Conservation (phyloP, 2,329 filamentous ascomycete species). For the Gaeumannomyces tritici region DNA sequence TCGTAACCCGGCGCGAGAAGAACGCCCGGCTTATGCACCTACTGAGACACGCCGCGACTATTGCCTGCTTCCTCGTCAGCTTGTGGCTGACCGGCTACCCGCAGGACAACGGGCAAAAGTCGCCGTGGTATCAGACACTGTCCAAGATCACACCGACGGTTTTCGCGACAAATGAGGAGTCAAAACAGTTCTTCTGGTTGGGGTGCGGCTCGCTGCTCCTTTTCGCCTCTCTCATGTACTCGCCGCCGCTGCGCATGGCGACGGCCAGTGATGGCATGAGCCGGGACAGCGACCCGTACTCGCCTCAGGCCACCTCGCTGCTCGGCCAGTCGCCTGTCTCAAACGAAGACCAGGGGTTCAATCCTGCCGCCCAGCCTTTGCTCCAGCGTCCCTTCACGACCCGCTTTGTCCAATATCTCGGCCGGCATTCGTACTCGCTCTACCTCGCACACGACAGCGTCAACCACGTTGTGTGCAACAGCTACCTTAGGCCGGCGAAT, state of each 20-base stretch:
- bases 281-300: slow-evolving; percentile 3
- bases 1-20: no score
- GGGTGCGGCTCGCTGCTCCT: slow-evolving; percentile 20
- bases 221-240: slow-evolving; percentile 22
- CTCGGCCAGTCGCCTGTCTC: no score
- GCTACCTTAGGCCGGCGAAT: slow-evolving; percentile 15
- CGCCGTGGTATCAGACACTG: no score
- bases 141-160: no score
- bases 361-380: slow-evolving; percentile 41
- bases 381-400: slow-evolving; percentile 49
- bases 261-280: slow-evolving; percentile 25
- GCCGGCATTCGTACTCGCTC: slow-evolving; percentile 50
- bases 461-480: slow-evolving; percentile 25
- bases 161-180: no score
- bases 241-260: slow-evolving; percentile 16
- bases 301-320: no score
- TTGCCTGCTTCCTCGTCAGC: slow-evolving; percentile 17
- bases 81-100: slow-evolving; percentile 29
- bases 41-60: slow-evolving; percentile 11
- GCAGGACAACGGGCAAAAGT: slow-evolving; percentile 19
- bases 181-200: slow-evolving; percentile 12
- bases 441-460: slow-evolving; percentile 54
- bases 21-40: background rate
- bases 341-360: no score
- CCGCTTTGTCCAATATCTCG: slow-evolving; percentile 50